These are phyloP conservation scores for Candida quercuum DNA, from an alignment of 805 yeast genomes.

Conservation along the genomic window DNA sequence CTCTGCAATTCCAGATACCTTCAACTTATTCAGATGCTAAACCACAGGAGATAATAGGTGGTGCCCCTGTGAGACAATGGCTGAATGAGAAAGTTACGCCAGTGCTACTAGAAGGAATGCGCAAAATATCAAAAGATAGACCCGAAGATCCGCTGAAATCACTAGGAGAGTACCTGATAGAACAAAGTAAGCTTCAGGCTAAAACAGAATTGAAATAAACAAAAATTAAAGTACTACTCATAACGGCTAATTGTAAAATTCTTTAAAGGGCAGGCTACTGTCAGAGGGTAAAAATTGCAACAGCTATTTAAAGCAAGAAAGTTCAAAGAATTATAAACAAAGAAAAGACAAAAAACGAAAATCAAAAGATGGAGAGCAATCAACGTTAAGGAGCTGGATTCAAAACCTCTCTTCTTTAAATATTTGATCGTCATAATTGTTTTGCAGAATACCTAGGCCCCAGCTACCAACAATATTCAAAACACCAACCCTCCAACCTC, in stretches of 20 bases:
- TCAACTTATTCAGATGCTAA: conserved; percentile 3
- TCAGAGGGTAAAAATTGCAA: no score
- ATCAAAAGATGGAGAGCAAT: no score
- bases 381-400: no score
- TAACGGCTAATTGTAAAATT: no score
- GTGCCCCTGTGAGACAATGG: conserved; percentile 67
- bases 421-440: conserved; percentile 38
- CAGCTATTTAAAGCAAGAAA: no score
- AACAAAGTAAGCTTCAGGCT: conserved; percentile 21
- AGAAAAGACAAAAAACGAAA: no score
- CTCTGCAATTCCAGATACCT: conserved; percentile 16
- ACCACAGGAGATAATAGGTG: conserved; percentile 54
- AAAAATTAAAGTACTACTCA: no score
- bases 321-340: no score
- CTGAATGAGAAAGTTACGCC: conserved; percentile 60
- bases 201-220: not conserved
- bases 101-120: conserved; percentile 59
- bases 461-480: conserved; percentile 77
- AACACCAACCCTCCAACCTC: conserved; percentile 91
- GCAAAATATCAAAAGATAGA: conserved; percentile 38
- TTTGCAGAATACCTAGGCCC: conserved; percentile 61
- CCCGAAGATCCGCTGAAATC: conserved; percentile 30
- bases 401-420: conserved; percentile 37
- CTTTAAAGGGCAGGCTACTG: no score
- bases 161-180: conserved; percentile 50